These are phyloP conservation scores for Cornus kousa DNA, from an alignment of 148 eudicot genomes.

Conservation along the genomic window DNA sequence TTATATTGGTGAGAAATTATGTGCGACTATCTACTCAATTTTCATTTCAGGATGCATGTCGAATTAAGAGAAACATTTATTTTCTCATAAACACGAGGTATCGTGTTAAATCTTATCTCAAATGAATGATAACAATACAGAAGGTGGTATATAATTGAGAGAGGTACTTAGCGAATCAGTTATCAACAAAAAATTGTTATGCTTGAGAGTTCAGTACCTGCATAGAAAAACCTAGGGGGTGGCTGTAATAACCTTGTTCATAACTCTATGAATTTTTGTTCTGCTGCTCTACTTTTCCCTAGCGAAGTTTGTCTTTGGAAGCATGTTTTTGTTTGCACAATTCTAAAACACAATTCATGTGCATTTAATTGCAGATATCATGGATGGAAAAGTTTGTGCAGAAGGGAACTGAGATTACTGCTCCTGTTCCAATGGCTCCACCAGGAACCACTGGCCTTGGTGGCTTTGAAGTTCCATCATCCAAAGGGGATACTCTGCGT, in stretches of 20 bases:
- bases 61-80: background rate
- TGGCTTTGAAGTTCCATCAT: conserved; percentile 95
- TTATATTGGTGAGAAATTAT: background rate
- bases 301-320: background rate
- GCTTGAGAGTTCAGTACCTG: background rate
- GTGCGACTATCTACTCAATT: background rate
- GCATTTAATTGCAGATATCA: conserved; percentile 65
- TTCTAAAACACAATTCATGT: background rate
- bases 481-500: conserved; percentile 79
- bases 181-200: background rate
- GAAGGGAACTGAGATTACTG: conserved; percentile 89
- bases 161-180: background rate
- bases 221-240: background rate
- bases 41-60: background rate
- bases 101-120: background rate
- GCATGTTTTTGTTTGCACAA: background rate
- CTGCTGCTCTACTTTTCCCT: background rate
- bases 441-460: conserved; percentile 94
- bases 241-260: background rate
- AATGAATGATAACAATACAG: background rate
- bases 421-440: conserved; percentile 86
- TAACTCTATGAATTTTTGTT: background rate
- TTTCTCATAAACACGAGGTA: background rate
- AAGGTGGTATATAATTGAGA: background rate
- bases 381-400: conserved; percentile 99